Percentiles rank a stretch among this genome's conserved stretches.
Evolutionary conservation across 1,139 yeast species (phyloP).

Genomic region (Candida neerlandica): DNA sequence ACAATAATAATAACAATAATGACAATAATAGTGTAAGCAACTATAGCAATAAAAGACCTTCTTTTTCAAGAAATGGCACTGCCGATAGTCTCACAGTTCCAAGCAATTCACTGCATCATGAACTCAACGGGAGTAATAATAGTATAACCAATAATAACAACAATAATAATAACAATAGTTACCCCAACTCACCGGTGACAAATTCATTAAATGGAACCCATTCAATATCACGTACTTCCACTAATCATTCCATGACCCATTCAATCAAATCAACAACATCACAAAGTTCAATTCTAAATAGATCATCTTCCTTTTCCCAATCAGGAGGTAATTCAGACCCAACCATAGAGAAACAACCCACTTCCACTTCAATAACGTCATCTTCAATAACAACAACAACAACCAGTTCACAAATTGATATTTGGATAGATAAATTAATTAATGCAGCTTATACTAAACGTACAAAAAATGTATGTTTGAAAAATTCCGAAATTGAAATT

Average conservation of each 20-base stretch:
- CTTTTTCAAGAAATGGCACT: slow-evolving; percentile 14
- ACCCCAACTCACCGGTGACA: slow-evolving; percentile 21
- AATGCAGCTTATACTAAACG: slow-evolving; percentile 95
- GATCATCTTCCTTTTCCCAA: slow-evolving; percentile 10
- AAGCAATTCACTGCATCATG: slow-evolving; percentile 14
- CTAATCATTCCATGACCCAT: slow-evolving; percentile 34
- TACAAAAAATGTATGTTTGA: slow-evolving; percentile 84
- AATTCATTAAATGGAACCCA: slow-evolving; percentile 20
- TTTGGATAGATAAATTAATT: slow-evolving; percentile 80
- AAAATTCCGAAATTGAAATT: slow-evolving; percentile 81
- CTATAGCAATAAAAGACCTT: slow-evolving; percentile 11
- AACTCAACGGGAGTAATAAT: slow-evolving; percentile 58
- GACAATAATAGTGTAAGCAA: neutral
- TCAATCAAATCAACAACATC: slow-evolving; percentile 30
- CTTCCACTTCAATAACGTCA: slow-evolving; percentile 16
- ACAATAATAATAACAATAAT: slow-evolving; percentile 3
- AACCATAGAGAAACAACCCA: slow-evolving; percentile 13
- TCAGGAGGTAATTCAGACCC: slow-evolving; percentile 7
- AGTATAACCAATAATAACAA: slow-evolving; percentile 67
- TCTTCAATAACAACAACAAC: slow-evolving; percentile 17
- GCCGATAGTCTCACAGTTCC: slow-evolving; percentile 14
- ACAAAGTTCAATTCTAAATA: slow-evolving; percentile 7
- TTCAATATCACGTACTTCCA: slow-evolving; percentile 33
- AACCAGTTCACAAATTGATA: slow-evolving; percentile 73
- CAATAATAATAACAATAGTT: slow-evolving; percentile 31